Evolutionary conservation across 441 rosid genomes (phyloP).

Genomic region (Hypseocharis bilobata): DNA sequence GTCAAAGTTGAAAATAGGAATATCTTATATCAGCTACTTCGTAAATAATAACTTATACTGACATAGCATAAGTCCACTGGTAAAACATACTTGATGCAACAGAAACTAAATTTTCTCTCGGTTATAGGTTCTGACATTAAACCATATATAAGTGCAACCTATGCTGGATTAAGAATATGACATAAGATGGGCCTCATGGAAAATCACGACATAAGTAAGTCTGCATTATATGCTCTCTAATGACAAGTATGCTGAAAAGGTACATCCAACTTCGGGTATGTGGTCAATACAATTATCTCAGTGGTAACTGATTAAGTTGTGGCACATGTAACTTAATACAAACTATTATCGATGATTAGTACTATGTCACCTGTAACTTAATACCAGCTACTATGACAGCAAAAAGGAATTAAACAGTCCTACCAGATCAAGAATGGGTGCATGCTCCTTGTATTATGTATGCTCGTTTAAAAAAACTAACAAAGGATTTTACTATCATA

Average conservation of each 20-base stretch:
- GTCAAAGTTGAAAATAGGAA: not conserved
- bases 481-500: not conserved
- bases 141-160: not conserved
- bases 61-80: not conserved
- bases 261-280: not conserved
- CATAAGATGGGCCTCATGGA: not conserved
- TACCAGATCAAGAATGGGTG: not conserved
- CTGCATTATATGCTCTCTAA: not conserved
- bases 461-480: not conserved
- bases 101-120: not conserved
- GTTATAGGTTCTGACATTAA: not conserved
- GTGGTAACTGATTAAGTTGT: not conserved
- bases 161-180: not conserved
- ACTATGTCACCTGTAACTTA: not conserved
- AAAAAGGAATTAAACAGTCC: not conserved
- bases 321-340: not conserved
- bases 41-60: not conserved
- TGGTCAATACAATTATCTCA: not conserved
- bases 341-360: not conserved
- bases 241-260: not conserved
- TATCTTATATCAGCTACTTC: not conserved
- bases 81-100: not conserved
- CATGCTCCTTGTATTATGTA: not conserved
- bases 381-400: not conserved
- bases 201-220: not conserved